These are phyloP conservation scores for Mortierella sp. DNA, from an alignment of 371 early-diverging fungal genomes.

Conservation along the genomic window DNA sequence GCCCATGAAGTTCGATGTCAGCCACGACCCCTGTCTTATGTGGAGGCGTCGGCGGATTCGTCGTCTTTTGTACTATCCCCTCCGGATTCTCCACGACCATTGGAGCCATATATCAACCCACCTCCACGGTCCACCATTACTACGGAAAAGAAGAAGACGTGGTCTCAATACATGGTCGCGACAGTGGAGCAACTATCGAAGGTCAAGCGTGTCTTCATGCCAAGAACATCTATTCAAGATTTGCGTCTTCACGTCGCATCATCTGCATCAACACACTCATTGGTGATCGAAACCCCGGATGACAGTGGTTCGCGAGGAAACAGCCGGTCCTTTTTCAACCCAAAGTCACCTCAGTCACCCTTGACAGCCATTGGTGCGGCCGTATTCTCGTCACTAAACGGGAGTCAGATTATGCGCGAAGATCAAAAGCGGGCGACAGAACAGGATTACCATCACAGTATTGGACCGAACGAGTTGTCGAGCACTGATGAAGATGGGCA, in stretches of 20 bases:
- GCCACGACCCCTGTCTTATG: constrained; percentile 24
- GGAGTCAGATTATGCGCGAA: constrained; percentile 1
- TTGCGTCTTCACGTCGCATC: constrained; percentile 3
- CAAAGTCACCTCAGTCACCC: neutral
- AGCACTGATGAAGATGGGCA: constrained; percentile 20
- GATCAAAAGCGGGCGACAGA: neutral
- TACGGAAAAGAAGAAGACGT: constrained; percentile 32
- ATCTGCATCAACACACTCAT: constrained; percentile 9
- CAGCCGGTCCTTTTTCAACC: neutral
- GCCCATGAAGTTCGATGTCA: neutral
- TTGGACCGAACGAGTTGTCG: constrained; percentile 12
- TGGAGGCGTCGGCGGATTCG: constrained; percentile 14
- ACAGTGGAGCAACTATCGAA: constrained; percentile 41
- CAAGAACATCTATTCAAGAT: constrained; percentile 24
- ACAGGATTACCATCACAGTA: neutral
- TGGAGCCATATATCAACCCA: constrained; percentile 32
- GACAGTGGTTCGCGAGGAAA: neutral
- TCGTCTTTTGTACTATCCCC: constrained; percentile 12
- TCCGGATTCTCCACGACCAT: constrained; percentile 23
- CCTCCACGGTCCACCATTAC: constrained; percentile 12
- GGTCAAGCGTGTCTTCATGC: constrained; percentile 36
- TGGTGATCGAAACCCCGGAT: neutral
- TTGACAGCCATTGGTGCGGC: constrained; percentile 3
- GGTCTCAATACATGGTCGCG: constrained; percentile 39
- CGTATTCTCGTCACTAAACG: neutral